These are phyloP conservation scores for Yarrowia keelungensis DNA, from an alignment of 805 yeast genomes.

Conservation along the genomic window DNA sequence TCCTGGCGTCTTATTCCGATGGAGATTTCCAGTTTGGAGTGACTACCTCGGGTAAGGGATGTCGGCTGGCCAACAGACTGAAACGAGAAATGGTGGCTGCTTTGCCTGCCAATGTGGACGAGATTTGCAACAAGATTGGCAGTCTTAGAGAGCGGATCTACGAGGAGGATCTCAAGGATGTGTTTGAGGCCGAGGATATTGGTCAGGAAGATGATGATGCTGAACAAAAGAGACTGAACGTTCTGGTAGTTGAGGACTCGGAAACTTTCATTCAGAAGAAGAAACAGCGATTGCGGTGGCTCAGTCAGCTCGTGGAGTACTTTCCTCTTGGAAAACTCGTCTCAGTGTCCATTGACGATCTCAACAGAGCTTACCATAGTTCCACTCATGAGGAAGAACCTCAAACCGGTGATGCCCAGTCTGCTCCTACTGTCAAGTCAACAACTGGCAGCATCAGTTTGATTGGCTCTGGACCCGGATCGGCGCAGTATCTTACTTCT, in stretches of 20 bases:
- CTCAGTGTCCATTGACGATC: conserved; percentile 63
- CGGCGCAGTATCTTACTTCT: conserved; percentile 76
- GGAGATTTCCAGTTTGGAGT: conserved; percentile 84
- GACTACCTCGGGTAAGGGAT: conserved; percentile 88
- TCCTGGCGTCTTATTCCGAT: conserved; percentile 71
- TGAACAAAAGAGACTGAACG: conserved; percentile 66
- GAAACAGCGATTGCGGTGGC: conserved; percentile 78
- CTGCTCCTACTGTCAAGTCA: background rate
- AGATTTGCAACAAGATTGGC: conserved; percentile 74
- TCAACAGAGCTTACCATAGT: conserved; percentile 54
- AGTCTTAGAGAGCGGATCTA: conserved; percentile 63
- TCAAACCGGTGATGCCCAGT: too few species aligned
- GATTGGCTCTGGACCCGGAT: conserved; percentile 97
- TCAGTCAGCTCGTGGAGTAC: conserved; percentile 88
- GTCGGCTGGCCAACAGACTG: conserved; percentile 80
- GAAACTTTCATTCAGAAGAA: conserved; percentile 52
- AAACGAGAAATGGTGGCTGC: conserved; percentile 69
- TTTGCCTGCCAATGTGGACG: conserved; percentile 74
- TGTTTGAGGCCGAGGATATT: conserved; percentile 49
- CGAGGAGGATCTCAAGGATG: conserved; percentile 54
- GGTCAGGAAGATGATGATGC: conserved; percentile 76
- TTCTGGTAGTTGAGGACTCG: conserved; percentile 65
- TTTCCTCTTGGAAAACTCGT: conserved; percentile 76
- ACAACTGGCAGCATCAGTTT: conserved; percentile 68
- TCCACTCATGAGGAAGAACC: background rate